These are phyloP conservation scores for Fusarium humuli DNA, from an alignment of 2,329 filamentous ascomycete species.

Conservation along the genomic window DNA sequence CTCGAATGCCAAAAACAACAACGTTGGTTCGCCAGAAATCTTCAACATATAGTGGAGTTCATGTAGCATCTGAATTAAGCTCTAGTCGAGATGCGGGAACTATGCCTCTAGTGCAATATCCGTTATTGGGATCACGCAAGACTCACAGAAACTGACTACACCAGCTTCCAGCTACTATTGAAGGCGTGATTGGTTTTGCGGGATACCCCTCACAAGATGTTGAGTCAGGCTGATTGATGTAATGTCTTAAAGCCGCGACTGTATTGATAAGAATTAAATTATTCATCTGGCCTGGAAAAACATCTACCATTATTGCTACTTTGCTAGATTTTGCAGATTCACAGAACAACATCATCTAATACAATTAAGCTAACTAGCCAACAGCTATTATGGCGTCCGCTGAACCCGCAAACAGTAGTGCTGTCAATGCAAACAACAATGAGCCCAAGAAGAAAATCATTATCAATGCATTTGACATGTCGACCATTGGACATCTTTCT, in stretches of 20 bases:
- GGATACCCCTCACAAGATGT: background rate
- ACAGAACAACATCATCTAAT: too few species aligned
- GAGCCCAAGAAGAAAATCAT: constrained; percentile 56
- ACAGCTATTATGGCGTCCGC: background rate
- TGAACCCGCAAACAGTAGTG: background rate
- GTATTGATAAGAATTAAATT: background rate
- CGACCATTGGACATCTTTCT: constrained; percentile 71
- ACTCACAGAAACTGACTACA: background rate
- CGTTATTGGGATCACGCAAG: constrained; percentile 22
- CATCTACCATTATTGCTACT: background rate
- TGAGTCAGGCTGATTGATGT: background rate
- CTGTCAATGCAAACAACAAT: background rate
- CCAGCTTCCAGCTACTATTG: background rate
- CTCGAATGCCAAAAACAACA: background rate
- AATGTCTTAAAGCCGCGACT: background rate
- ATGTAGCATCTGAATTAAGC: background rate
- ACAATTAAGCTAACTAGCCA: background rate
- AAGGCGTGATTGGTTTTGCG: constrained; percentile 15
- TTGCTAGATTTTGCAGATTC: background rate
- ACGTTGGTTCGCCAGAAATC: background rate
- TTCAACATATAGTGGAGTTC: background rate
- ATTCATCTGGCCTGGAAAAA: background rate
- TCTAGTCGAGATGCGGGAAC: background rate
- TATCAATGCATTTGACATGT: constrained; percentile 75
- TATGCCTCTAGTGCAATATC: background rate